phyloP scores from a whole-genome alignment of 2,329 filamentous ascomycete species.

The Thielaviopsis ethacetica region DNA sequence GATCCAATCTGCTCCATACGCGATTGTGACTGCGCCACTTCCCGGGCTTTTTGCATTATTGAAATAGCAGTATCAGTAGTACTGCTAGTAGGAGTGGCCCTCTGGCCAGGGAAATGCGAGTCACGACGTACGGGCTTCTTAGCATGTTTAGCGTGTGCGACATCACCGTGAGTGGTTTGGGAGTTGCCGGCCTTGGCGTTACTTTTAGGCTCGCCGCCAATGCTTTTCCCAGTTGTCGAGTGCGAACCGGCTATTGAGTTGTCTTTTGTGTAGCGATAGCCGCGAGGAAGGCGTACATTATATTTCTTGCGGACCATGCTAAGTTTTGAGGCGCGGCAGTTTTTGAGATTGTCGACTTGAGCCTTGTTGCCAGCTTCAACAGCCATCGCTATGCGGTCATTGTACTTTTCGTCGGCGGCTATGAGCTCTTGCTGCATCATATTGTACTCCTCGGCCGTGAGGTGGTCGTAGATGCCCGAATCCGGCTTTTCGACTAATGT shows the following conservation, averaged over 20 bases:
- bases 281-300: conserved; percentile 30
- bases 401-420: background rate
- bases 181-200: background rate
- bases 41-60: background rate
- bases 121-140: too few relatives aligned
- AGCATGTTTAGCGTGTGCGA: background rate
- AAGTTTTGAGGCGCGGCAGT: conserved; percentile 38
- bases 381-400: background rate
- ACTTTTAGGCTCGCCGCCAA: background rate
- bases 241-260: conserved; percentile 13
- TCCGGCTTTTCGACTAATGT: background rate
- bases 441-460: background rate
- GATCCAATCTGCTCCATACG: background rate
- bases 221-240: background rate
- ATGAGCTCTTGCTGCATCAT: background rate
- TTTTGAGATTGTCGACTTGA: conserved; percentile 28
- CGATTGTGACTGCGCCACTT: background rate
- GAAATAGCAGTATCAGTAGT: background rate
- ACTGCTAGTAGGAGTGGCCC: too few relatives aligned
- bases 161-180: too few relatives aligned
- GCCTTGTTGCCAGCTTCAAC: conserved; percentile 12
- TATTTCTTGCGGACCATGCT: conserved; percentile 41
- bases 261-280: conserved; percentile 19
- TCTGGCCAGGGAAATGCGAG: background rate
- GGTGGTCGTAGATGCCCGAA: background rate